Evolutionary conservation across 805 yeast genomes (phyloP), one percentile per base, ranked within the genome.

Genomic region (Dipodascus geniculatus): DNA sequence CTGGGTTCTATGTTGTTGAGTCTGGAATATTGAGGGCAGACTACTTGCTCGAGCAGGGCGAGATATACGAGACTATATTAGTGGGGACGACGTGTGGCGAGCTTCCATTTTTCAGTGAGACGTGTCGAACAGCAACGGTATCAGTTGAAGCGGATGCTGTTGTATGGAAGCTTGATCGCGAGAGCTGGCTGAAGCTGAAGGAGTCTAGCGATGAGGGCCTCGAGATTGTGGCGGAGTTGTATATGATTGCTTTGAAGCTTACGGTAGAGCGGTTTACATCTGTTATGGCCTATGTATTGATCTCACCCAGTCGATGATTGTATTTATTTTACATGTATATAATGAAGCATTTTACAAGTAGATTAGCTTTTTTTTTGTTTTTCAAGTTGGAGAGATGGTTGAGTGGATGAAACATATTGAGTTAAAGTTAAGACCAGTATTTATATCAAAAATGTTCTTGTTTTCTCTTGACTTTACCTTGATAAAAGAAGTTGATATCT

Each of bases 21-120:
- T 63, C 76, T 53, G 80, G 88, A 50, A 74, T 72, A 56, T 67
- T 73, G 60, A 76, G 73, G 51, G 73, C 78, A 57, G 82, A 76
- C 14, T 79, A 74, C 55, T 75, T 74, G 63, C 70, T 83, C 61
- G 72, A 75, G 57, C 72, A 74, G 64, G 64, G 76, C 61, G 55
- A 62, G 53, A 52, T 80, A 65, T 65, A 70, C 65, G 70, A 73
- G 71, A 63, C 74, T 17, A 80, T 85, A 33, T 74, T 86, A 52
- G 88, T 93, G 2, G 77, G 85, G 55, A 84, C 91, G 0, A 78
- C 86, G 1, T 83, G 84, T 66, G 93, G 95, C 1, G 88, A 85
- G 55, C 60, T 69, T n/a, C 68, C 70, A 2, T 70, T 69, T 51
- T 67, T 68, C 54, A 58, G 67, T 17, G 69, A 68, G 9, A 62